Percentiles rank a stretch among this genome's conserved stretches.
phyloP scores from a whole-genome alignment of 192 early-diverging fungal species.

The Dissophora globulifera region DNA sequence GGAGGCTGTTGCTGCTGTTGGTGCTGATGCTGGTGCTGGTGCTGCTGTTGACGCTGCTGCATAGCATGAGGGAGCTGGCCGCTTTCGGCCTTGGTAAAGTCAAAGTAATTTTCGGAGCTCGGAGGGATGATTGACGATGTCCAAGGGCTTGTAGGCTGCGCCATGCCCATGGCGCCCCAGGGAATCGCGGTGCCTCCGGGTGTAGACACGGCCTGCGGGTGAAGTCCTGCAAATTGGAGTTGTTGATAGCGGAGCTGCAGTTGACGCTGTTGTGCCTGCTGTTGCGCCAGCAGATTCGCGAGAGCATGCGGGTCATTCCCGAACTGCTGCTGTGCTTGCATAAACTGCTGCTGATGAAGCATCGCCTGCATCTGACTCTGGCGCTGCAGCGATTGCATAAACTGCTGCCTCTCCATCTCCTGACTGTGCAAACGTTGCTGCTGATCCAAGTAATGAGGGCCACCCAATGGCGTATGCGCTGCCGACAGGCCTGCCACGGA shows the following conservation, averaged over 20 bases:
- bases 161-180: conserved; percentile 37
- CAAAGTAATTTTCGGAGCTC: conserved; percentile 45
- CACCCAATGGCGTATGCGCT: conserved; percentile 31
- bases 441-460: conserved; percentile 29
- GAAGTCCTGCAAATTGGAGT: conserved; percentile 27
- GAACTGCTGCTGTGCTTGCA: conserved; percentile 47
- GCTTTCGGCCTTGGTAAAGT: conserved; percentile 22
- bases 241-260: conserved; percentile 49
- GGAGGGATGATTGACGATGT: conserved; percentile 41
- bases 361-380: conserved; percentile 49
- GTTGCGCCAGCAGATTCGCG: conserved; percentile 24
- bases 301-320: conserved; percentile 50
- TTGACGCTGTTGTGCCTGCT: conserved; percentile 46
- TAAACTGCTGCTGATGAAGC: conserved; percentile 53
- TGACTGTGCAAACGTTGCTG: conserved; percentile 45
- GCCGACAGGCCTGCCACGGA: conserved; percentile 22
- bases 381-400: conserved; percentile 39
- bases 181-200: conserved; percentile 46
- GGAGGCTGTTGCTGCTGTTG: conserved; percentile 46
- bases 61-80: conserved; percentile 24
- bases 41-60: conserved; percentile 33
- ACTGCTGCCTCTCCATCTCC: conserved; percentile 56
- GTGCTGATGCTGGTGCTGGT: conserved; percentile 27
- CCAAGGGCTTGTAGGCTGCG: conserved; percentile 45
- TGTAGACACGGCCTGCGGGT: conserved; percentile 20